A percentile compares a stretch with the other conserved stretches of the same genome.
These are phyloP conservation scores for Eucalyptus curtisii DNA, from an alignment of 345 rosid genomes.

Conservation along the genomic window DNA sequence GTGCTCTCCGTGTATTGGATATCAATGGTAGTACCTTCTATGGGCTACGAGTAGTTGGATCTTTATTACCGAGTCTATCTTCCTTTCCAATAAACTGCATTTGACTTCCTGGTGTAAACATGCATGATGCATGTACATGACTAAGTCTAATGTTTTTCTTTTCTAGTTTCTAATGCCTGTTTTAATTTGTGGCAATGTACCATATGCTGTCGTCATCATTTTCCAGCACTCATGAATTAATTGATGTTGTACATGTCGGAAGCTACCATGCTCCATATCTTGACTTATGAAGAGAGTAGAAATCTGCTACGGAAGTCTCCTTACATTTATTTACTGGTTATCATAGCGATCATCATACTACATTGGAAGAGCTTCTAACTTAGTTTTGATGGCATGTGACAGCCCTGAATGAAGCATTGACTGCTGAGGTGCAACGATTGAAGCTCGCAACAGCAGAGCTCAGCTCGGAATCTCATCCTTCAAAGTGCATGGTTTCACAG, in stretches of 20 bases:
- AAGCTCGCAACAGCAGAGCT: slow-evolving; percentile 34
- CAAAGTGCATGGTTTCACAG: slow-evolving; percentile 31
- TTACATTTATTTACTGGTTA: neutral
- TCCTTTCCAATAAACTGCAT: neutral
- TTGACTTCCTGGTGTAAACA: neutral
- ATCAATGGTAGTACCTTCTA: neutral
- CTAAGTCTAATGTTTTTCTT: neutral
- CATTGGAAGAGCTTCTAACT: neutral
- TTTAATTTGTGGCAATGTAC: neutral
- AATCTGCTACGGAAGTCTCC: neutral
- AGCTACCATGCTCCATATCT: neutral
- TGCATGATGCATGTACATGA: neutral
- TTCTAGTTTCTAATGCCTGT: neutral
- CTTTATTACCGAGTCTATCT: neutral
- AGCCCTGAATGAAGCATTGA: slow-evolving; percentile 57
- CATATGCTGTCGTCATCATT: neutral
- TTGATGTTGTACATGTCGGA: neutral
- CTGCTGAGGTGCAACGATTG: slow-evolving; percentile 48
- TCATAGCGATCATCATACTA: neutral
- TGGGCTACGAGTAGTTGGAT: neutral
- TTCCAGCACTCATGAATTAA: neutral
- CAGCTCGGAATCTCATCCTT: slow-evolving; percentile 23
- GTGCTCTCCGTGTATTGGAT: neutral
- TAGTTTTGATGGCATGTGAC: neutral
- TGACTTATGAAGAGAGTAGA: neutral